phyloP scores from a whole-genome alignment of 345 rosid genomes.

The Ceriops zippeliana region DNA sequence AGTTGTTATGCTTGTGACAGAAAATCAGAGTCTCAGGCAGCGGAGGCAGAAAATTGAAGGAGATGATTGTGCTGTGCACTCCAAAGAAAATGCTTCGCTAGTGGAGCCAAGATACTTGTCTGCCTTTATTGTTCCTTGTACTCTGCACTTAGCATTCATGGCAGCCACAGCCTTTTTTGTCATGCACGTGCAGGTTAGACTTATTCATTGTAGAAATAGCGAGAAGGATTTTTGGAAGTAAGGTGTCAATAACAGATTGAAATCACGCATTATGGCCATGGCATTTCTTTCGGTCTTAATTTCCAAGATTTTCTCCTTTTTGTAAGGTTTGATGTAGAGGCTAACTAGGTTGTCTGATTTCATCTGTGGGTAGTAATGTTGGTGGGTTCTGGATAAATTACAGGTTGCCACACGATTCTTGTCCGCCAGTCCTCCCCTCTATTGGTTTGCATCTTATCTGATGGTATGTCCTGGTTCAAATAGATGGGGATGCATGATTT shows the following conservation, averaged over 20 bases:
- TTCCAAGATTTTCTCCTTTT: neutral
- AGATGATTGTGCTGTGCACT: conserved; percentile 17
- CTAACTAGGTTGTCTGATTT: neutral
- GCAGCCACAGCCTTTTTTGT: conserved; percentile 69
- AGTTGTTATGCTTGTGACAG: conserved; percentile 33
- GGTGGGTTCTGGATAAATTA: conserved; percentile 3
- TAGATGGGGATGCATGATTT: conserved; percentile 61
- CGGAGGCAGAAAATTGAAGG: conserved; percentile 44
- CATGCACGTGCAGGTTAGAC: conserved; percentile 88
- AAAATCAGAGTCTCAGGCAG: conserved; percentile 38
- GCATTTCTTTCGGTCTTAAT: neutral
- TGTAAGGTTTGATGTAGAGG: neutral
- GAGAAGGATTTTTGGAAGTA: neutral
- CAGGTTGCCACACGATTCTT: conserved; percentile 93
- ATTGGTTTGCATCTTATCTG: conserved; percentile 75
- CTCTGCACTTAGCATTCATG: conserved; percentile 68
- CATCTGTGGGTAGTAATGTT: neutral
- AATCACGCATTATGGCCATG: neutral
- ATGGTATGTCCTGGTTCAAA: conserved; percentile 32
- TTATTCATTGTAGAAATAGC: neutral
- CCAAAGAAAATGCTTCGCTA: conserved; percentile 24
- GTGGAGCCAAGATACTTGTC: conserved; percentile 41
- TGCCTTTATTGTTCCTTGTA: conserved; percentile 57
- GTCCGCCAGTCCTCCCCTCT: conserved; percentile 81
- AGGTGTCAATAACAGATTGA: neutral